Conservation (phyloP, 345 rosid species). For the Sisymbrium altissimum region DNA sequence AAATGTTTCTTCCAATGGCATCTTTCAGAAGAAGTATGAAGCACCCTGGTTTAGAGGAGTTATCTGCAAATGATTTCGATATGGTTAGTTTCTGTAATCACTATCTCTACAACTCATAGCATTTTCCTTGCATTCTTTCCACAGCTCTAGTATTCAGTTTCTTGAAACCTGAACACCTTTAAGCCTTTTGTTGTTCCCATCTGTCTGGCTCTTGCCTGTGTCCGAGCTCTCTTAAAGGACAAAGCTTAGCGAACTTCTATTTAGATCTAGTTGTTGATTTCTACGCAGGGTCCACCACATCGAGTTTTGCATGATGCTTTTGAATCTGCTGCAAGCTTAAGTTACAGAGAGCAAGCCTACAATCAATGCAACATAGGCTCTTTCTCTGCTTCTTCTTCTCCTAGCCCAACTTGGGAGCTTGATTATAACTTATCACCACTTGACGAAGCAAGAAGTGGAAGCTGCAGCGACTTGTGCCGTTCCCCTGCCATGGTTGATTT, state of each 20-base stretch:
- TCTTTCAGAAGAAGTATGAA: conserved; percentile 24
- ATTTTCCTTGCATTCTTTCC: neutral
- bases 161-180: neutral
- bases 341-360: conserved; percentile 40
- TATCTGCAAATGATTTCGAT: conserved; percentile 38
- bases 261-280: conserved; percentile 23
- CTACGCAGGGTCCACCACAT: conserved; percentile 46
- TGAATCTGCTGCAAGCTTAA: conserved; percentile 43
- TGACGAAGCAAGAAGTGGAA: conserved; percentile 45
- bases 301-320: conserved; percentile 39
- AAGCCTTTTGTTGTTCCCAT: neutral
- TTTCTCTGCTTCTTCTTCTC: conserved; percentile 37
- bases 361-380: conserved; percentile 32
- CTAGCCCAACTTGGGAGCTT: conserved; percentile 31
- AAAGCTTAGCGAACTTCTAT: neutral
- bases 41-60: conserved; percentile 26
- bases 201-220: neutral
- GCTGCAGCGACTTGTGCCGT: conserved; percentile 43
- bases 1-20: conserved; percentile 32
- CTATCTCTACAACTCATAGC: conserved; percentile 1
- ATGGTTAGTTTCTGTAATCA: conserved; percentile 44
- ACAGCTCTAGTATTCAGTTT: neutral
- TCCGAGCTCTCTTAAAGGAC: neutral
- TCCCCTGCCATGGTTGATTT: conserved; percentile 45
- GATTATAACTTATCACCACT: conserved; percentile 47